Evolutionary conservation across 805 yeast species (phyloP).

Genomic region (Brettanomyces anomalus): DNA sequence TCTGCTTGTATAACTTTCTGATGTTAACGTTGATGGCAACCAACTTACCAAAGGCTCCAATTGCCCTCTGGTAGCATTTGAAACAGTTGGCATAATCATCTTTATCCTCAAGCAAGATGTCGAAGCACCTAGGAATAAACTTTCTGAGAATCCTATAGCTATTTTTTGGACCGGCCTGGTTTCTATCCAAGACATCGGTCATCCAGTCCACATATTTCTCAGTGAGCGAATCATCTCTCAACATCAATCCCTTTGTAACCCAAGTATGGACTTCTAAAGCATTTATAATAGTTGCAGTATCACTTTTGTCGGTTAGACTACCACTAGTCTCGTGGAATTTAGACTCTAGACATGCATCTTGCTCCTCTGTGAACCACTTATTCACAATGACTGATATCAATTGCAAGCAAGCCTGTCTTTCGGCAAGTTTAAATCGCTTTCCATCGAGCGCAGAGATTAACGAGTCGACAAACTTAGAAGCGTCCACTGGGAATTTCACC

Average conservation of each 20-base stretch:
- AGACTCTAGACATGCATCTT: constrained; percentile 8
- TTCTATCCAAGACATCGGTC: constrained; percentile 25
- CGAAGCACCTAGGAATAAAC: constrained; percentile 46
- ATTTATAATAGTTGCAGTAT: constrained; percentile 9
- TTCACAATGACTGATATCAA: constrained; percentile 46
- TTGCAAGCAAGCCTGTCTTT: constrained; percentile 49
- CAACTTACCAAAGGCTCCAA: constrained; percentile 14
- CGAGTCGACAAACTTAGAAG: constrained; percentile 10
- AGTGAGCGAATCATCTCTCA: constrained; percentile 42
- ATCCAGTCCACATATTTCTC: constrained; percentile 26
- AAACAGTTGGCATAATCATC: constrained; percentile 39
- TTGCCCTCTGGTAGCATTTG: constrained; percentile 30
- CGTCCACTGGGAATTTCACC: constrained; percentile 16
- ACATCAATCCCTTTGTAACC: constrained; percentile 61
- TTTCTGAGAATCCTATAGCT: constrained; percentile 20
- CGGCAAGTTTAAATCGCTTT: constrained; percentile 19
- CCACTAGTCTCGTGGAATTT: constrained; percentile 5
- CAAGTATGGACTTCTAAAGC: constrained; percentile 54
- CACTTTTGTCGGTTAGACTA: not conserved
- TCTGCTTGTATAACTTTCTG: constrained; percentile 71
- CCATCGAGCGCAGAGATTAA: constrained; percentile 9
- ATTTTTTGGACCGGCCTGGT: constrained; percentile 3
- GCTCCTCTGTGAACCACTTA: constrained; percentile 33
- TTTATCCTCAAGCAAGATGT: constrained; percentile 53
- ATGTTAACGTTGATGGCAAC: constrained; percentile 46